Conservation (phyloP, 2,329 filamentous ascomycete genomes). For the Biscogniauxia mediterranea region DNA sequence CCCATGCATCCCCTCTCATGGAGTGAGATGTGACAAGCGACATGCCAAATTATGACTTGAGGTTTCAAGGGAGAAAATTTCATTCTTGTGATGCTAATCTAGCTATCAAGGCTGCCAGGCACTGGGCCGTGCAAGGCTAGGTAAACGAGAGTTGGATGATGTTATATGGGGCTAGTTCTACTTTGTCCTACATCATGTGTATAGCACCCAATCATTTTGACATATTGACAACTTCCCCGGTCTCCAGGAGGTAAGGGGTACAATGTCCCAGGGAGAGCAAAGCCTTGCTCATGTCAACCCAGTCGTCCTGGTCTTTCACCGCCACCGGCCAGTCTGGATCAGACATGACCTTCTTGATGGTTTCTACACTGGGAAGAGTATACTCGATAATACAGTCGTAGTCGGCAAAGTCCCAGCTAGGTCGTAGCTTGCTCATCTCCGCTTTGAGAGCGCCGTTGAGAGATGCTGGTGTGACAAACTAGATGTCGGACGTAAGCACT, state of each 20-base stretch:
- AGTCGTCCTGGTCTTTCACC: conserved; percentile 30
- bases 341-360: conserved; percentile 22
- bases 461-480: conserved; percentile 24
- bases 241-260: conserved; percentile 27
- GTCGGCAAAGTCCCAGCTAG: conserved; percentile 23
- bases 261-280: conserved; percentile 26
- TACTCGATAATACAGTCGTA: conserved; percentile 33
- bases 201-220: no score
- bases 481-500: conserved; percentile 4
- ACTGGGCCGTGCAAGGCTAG: no score
- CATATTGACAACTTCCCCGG: conserved; percentile 28
- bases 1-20: no score
- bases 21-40: no score
- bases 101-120: no score
- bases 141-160: no score
- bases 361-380: conserved; percentile 17
- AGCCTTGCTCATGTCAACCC: conserved; percentile 28
- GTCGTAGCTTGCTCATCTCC: conserved; percentile 13
- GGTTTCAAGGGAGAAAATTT: no score
- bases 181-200: no score
- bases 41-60: no score
- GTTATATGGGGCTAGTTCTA: no score
- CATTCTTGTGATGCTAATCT: no score
- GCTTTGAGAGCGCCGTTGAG: conserved; percentile 22
- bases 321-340: conserved; percentile 27